These are phyloP conservation scores for Penicillium mononematosum DNA, from an alignment of 495 filamentous ascomycete genomes.

Conservation along the genomic window DNA sequence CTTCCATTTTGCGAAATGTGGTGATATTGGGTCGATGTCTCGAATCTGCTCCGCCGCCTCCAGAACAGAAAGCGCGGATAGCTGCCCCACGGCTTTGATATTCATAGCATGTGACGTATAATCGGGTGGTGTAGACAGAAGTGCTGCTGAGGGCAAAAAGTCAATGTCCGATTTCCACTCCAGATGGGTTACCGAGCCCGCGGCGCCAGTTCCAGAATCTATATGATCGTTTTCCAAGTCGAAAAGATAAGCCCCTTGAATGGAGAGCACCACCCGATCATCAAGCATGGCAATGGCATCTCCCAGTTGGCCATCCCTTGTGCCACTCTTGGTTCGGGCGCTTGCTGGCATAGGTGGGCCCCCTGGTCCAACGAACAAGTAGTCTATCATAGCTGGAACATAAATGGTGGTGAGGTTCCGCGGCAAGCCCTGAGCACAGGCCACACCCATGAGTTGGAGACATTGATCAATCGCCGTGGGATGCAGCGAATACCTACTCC, in stretches of 20 bases:
- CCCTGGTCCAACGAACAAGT: neutral
- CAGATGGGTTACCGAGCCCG: conserved; percentile 1
- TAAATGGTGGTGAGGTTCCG: conserved; percentile 25
- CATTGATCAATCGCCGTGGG: conserved; percentile 43
- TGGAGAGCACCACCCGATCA: neutral
- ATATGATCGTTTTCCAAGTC: conserved; percentile 2
- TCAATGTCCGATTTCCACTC: conserved; percentile 8
- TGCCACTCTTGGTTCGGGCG: neutral
- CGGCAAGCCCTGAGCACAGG: conserved; percentile 17
- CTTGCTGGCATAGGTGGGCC: neutral
- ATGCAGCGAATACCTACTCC: conserved; percentile 35
- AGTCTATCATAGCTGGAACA: conserved; percentile 3
- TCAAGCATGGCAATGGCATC: neutral
- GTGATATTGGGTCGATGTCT: neutral
- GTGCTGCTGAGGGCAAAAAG: neutral
- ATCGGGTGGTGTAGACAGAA: neutral
- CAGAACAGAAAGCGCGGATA: conserved; percentile 2
- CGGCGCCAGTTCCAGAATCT: neutral
- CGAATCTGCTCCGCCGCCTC: conserved; percentile 5
- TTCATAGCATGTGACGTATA: conserved; percentile 1
- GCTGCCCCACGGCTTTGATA: conserved; percentile 6
- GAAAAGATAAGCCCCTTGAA: conserved; percentile 1
- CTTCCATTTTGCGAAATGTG: conserved; percentile 1
- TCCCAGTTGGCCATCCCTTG: neutral
- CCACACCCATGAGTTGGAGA: conserved; percentile 39